Evolutionary conservation across 352 stramenopile species (phyloP).

Genomic region (Achlya hypogyna): DNA sequence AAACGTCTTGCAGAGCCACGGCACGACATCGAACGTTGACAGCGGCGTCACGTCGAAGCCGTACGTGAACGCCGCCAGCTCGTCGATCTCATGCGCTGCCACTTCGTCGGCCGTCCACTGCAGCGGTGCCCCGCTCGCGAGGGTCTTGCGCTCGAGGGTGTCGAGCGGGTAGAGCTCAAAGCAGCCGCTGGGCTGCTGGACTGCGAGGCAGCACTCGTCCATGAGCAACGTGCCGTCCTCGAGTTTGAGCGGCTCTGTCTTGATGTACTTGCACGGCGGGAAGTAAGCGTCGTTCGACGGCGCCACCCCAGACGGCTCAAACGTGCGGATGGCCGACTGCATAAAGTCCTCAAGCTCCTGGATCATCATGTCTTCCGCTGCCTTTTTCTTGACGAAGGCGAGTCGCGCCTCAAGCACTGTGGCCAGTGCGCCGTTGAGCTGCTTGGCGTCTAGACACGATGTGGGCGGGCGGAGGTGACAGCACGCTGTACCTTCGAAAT

Average conservation of each 20-base stretch:
- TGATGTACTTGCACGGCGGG: slow-evolving; percentile 12
- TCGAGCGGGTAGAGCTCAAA: slow-evolving; percentile 17
- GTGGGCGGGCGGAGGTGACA: not conserved
- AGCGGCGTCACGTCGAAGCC: not conserved
- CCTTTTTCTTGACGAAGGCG: slow-evolving; percentile 3
- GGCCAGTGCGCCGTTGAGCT: not conserved
- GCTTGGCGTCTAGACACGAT: not conserved
- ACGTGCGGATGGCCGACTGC: slow-evolving; percentile 7
- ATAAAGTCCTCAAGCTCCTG: slow-evolving; percentile 19
- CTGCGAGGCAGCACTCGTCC: slow-evolving; percentile 15
- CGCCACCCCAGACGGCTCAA: not conserved
- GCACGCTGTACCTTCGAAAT: not conserved
- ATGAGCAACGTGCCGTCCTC: not conserved
- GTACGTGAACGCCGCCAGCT: slow-evolving; percentile 13
- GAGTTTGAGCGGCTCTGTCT: not conserved
- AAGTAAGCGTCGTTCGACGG: not conserved
- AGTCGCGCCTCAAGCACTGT: not conserved
- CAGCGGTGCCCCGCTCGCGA: not conserved
- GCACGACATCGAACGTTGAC: slow-evolving; percentile 5
- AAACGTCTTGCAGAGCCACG: not conserved
- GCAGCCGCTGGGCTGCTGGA: not conserved
- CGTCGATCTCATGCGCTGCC: not conserved
- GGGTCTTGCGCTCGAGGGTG: slow-evolving; percentile 3
- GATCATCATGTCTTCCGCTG: slow-evolving; percentile 6
- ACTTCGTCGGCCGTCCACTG: slow-evolving; percentile 13